Evolutionary conservation across 2,329 filamentous ascomycete genomes (phyloP), one percentile per base, ranked within the genome.

Genomic region (Pseudovirgaria hyperparasitica): DNA sequence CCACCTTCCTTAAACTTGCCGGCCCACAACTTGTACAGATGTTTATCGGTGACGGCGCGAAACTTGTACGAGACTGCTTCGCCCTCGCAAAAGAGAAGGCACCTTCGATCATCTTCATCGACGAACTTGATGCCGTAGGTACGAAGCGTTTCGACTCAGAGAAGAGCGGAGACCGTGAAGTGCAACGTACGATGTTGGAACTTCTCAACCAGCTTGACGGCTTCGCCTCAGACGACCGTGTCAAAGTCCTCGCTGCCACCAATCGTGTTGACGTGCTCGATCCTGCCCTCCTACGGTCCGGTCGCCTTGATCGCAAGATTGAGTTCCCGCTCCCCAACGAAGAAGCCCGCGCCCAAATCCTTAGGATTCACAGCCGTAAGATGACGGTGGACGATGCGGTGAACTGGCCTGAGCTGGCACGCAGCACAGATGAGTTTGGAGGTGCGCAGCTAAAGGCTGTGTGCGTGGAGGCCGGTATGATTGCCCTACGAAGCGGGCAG

Each of bases 91-190:
- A 98, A 57, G 90, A 98, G 60, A 98, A 98, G 67, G 90, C 90
- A 0, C 92, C 90, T 1, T 85, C 90, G 32, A 98, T 98, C 57
- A 98, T 98, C 57, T 98, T 98, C 67, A 96, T 98, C 46, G 90
- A 98, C 60, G 90, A 98, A 60, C 64, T 98, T 37, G 90, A 98
- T 53, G 90, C 90, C 31, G 79, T 98, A n/a, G 90, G 90, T 41
- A 96, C 87, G 28, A 96, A 96, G 63, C 87, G 90, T 50, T 98
- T 98, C 63, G 90, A 98, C 57, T 92, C 82, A 41, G 86, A 96
- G 54, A 98, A 96, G 69, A 90, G 81, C 34, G 90, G 90, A 60
- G 90, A 98, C 55, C 73, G 90, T 55, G 90, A 98, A 62, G 90
- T 98, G 22, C 90, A 98, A 62, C 75, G 90, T 54, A 98, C 90